These are phyloP conservation scores for Neolentinus lepideus DNA, from an alignment of 1,284 basidiomycete genomes.

Conservation along the genomic window DNA sequence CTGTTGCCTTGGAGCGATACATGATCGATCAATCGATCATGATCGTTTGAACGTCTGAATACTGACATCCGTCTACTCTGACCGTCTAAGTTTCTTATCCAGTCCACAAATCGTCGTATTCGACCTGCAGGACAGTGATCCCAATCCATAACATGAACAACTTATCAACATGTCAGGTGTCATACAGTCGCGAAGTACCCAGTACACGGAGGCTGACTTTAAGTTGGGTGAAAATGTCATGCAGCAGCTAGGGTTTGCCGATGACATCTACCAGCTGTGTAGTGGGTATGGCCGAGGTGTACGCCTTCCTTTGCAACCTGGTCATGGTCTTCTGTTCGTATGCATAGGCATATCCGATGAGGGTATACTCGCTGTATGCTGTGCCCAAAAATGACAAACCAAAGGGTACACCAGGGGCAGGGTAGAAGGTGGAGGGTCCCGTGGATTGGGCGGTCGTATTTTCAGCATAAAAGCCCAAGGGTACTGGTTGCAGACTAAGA, in stretches of 20 bases:
- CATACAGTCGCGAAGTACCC: too few relatives aligned
- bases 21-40: too few relatives aligned
- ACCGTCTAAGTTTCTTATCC: too few relatives aligned
- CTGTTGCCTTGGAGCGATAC: too few relatives aligned
- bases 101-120: too few relatives aligned
- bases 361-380: constrained; percentile 44
- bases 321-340: constrained; percentile 50
- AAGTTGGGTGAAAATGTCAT: too few relatives aligned
- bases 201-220: too few relatives aligned
- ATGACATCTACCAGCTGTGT: constrained; percentile 43
- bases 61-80: too few relatives aligned
- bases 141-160: too few relatives aligned
- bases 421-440: constrained; percentile 27
- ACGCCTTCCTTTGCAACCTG: constrained; percentile 35
- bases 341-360: constrained; percentile 46
- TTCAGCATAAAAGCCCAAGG: constrained; percentile 38
- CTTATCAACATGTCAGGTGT: too few relatives aligned
- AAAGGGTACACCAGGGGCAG: constrained; percentile 45
- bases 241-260: constrained; percentile 3
- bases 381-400: constrained; percentile 48
- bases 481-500: constrained; percentile 25
- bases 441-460: constrained; percentile 10
- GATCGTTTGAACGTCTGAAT: too few relatives aligned
- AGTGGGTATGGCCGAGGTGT: constrained; percentile 39
- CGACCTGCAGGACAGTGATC: too few relatives aligned